Conservation (phyloP, 352 stramenopile species). For the Phytophthora foliorum region DNA sequence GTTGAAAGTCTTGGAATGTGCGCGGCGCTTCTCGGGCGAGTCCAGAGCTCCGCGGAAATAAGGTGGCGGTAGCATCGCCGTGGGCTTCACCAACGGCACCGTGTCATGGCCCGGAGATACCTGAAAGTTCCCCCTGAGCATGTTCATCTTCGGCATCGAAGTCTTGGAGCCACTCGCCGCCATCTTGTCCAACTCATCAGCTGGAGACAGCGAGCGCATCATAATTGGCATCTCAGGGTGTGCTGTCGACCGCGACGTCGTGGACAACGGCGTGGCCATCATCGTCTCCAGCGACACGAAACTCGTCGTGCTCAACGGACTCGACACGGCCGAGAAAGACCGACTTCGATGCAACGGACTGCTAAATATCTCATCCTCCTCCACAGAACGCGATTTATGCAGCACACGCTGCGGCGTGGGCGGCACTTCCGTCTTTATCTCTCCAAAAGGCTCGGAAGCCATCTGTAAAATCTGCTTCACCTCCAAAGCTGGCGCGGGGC, state of each 20-base stretch:
- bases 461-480: constrained; percentile 19
- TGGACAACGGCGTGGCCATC: constrained; percentile 30
- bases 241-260: constrained; percentile 33
- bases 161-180: constrained; percentile 55
- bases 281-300: constrained; percentile 50
- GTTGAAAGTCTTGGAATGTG: constrained; percentile 85
- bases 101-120: constrained; percentile 38
- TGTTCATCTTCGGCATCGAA: constrained; percentile 68
- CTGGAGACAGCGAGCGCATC: constrained; percentile 61
- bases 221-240: constrained; percentile 27
- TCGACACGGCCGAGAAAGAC: constrained; percentile 34
- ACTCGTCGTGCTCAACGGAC: constrained; percentile 38
- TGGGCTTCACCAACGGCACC: constrained; percentile 34
- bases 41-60: constrained; percentile 66
- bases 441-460: constrained; percentile 7
- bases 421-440: constrained; percentile 30
- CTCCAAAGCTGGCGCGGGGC: too few species aligned
- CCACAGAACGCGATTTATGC: constrained; percentile 16
- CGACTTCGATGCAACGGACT: constrained; percentile 54
- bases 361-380: constrained; percentile 38
- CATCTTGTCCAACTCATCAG: constrained; percentile 73
- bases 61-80: constrained; percentile 60
- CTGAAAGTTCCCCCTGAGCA: constrained; percentile 67
- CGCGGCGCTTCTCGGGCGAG: constrained; percentile 75
- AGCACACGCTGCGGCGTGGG: constrained; percentile 23